Base-by-base conservation (phyloP, 2,329 filamentous ascomycete genomes). In the Aspergillus aculeatinus region DNA sequence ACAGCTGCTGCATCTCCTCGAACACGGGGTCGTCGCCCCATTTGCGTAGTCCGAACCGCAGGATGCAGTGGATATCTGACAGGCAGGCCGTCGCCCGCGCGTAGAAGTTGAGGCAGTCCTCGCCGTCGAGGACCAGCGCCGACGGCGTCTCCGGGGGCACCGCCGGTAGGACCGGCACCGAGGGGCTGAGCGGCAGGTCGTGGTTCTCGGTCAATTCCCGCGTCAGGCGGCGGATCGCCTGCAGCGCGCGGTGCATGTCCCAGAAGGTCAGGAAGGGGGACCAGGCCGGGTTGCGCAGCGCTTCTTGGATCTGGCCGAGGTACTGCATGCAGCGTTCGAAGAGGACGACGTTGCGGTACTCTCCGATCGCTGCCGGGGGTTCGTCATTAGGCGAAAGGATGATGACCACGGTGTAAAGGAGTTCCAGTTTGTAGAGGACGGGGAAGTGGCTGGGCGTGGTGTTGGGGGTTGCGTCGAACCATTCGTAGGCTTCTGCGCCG, bases 391-490 rank as follows among this genome's bases (percentile, higher is more conserved):
- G 91, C 0, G 92, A 92, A 7, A 97, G 83, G 59, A 94, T 90
- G 73, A 97, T 92, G 25, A 96, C 89, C 68, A 92, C 95, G 70
- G 91, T 96, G 78, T 96, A 98, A 51, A 94, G 85, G 48, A 96
- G 78, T 72, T 99, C 95, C 16, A 96, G 85, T 63, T 95, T 89
- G 70, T 97, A 96, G 65, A 93, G 86, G 51, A 89, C 85, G 44
- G 87, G 85, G 63, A 93, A 88, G 27, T 85, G 83, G 0, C 83
- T 79, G 0, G 89, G 83, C 0, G 90, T 82, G 2, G 82, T 84
- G 42, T 81, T 78, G 0, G 92, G 90, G 12, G 96, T 83, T n/a
- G 85, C 84, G 39, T 92, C 86, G 61, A 88, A 89, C 94, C 94
- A 98, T 29, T 77, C 69, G 87, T 85, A 57, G 83, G 87, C 88